Conservation (phyloP, 495 filamentous ascomycete species). For the Neurospora intermedia region DNA sequence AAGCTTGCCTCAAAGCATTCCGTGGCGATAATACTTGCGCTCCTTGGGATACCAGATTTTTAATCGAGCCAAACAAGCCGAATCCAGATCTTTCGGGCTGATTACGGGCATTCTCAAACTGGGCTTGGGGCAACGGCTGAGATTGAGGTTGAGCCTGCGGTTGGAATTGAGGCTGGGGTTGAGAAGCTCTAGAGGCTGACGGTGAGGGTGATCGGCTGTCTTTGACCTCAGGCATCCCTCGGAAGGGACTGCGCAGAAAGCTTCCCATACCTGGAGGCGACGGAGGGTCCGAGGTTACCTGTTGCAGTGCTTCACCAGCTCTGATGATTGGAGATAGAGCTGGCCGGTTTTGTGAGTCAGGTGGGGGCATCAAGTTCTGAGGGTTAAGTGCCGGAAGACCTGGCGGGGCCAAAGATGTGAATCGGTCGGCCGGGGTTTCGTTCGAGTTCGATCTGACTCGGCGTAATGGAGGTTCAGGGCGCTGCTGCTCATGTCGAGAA, state of each 20-base stretch:
- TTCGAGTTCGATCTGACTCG: constrained; percentile 16
- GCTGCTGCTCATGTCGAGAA: background rate
- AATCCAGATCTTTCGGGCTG: constrained; percentile 15
- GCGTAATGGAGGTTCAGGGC: background rate
- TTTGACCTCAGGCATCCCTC: constrained; percentile 25
- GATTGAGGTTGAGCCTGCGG: background rate
- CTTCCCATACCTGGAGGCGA: constrained; percentile 34
- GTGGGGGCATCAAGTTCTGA: constrained; percentile 8
- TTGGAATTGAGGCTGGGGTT: background rate
- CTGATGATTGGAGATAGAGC: constrained; percentile 42
- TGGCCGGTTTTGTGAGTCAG: constrained; percentile 22
- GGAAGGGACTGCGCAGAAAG: constrained; percentile 41
- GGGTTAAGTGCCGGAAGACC: constrained; percentile 3
- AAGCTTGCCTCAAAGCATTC: background rate
- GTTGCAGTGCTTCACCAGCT: constrained; percentile 39
- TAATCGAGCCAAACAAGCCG: constrained; percentile 15
- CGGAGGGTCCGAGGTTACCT: constrained; percentile 40
- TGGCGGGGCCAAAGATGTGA: constrained; percentile 7
- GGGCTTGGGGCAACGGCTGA: background rate
- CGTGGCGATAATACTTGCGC: constrained; percentile 18
- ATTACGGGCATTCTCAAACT: background rate
- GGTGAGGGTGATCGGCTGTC: constrained; percentile 20
- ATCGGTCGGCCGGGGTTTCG: constrained; percentile 22
- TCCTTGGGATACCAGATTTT: constrained; percentile 16
- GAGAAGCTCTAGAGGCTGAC: constrained; percentile 1